A percentile compares a stretch with the other conserved stretches of the same genome.
phyloP scores from a whole-genome alignment of 1,139 yeast genomes.

The Yamadazyma mexicana region DNA sequence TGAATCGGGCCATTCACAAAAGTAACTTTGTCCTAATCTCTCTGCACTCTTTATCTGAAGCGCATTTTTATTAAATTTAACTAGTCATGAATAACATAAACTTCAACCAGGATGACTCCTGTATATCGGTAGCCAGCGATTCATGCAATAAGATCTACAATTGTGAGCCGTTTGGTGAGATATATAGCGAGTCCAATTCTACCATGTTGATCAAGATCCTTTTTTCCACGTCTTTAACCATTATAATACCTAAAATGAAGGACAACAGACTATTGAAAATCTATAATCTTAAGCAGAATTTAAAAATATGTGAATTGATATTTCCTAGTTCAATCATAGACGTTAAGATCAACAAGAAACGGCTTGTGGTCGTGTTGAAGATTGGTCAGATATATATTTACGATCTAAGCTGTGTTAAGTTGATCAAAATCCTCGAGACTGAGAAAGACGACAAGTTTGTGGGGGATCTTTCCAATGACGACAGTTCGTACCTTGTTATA shows the following conservation, averaged over 20 bases:
- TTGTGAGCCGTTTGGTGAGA: conserved; percentile 51
- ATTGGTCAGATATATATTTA: conserved; percentile 66
- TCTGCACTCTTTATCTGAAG: too few species aligned
- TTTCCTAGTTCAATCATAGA: conserved; percentile 64
- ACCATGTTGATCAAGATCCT: conserved; percentile 56
- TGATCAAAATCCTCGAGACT: conserved; percentile 59
- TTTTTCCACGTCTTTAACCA: conserved; percentile 68
- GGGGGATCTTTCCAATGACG: conserved; percentile 53
- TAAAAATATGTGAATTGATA: conserved; percentile 68
- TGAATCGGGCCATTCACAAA: too few species aligned
- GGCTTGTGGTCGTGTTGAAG: conserved; percentile 61
- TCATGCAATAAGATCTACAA: conserved; percentile 40
- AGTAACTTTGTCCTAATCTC: too few species aligned
- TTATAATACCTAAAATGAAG: conserved; percentile 52
- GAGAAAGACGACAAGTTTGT: conserved; percentile 19
- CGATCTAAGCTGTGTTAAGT: conserved; percentile 70
- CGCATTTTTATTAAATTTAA: background rate
- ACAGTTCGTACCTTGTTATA: conserved; percentile 46
- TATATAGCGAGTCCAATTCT: conserved; percentile 26
- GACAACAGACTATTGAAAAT: conserved; percentile 56
- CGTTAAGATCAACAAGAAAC: conserved; percentile 63
- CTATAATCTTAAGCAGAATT: conserved; percentile 65
- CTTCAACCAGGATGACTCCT: conserved; percentile 47
- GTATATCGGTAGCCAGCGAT: conserved; percentile 39
- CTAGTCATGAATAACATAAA: conserved; percentile 37